These are phyloP conservation scores for Brassica juncea DNA, from an alignment of 345 rosid genomes.

Conservation along the genomic window DNA sequence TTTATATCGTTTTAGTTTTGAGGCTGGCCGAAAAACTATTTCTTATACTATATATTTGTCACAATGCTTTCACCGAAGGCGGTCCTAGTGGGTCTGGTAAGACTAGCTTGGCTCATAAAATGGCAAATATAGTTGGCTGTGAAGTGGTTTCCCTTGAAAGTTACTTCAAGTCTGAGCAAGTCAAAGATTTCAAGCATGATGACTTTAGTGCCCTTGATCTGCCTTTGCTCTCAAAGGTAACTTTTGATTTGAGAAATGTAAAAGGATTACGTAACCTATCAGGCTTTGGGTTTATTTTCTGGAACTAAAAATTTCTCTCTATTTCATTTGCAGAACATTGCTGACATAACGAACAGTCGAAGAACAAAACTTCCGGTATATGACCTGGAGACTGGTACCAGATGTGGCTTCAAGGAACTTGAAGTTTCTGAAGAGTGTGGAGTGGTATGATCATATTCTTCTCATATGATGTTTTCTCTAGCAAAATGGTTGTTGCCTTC, in stretches of 20 bases:
- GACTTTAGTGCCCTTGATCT: conserved; percentile 89
- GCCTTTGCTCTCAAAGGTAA: conserved; percentile 88
- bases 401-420: conserved; percentile 89
- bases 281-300: conserved; percentile 7
- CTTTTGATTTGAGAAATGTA: conserved; percentile 4
- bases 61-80: conserved; percentile 55
- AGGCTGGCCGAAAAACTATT: neutral
- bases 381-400: conserved; percentile 88
- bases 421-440: conserved; percentile 95
- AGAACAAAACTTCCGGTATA: conserved; percentile 85
- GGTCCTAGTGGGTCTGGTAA: conserved; percentile 99
- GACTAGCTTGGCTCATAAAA: conserved; percentile 98
- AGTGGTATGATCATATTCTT: conserved; percentile 59
- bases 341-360: conserved; percentile 65
- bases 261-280: conserved; percentile 14
- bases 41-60: neutral
- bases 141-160: conserved; percentile 99
- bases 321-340: conserved; percentile 66
- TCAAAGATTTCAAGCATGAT: conserved; percentile 87
- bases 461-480: neutral
- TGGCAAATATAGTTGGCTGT: conserved; percentile 99
- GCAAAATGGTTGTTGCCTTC: neutral
- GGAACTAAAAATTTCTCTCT: conserved; percentile 17
- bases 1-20: neutral
- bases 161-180: conserved; percentile 84